Conservation (phyloP, 768 basidiomycete species). For the Lactifluus rugatus region DNA sequence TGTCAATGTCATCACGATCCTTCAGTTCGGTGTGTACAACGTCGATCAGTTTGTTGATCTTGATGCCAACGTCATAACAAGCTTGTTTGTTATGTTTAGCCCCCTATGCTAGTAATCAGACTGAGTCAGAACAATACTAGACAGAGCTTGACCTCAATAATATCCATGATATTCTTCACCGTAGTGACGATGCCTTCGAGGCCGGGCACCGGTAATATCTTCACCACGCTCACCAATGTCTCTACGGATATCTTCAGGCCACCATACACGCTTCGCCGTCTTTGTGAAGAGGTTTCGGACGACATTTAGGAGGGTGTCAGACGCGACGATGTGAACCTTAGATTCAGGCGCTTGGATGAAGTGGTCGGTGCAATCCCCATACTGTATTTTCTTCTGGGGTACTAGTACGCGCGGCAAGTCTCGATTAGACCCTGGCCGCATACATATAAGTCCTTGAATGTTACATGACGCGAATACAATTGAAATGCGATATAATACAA, state of each 20-base stretch:
- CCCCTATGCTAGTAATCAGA: background rate
- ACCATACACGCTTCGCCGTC: conserved; percentile 3
- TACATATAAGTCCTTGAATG: too few species aligned
- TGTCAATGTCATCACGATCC: background rate
- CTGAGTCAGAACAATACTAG: background rate
- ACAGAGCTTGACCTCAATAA: background rate
- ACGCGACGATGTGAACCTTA: background rate
- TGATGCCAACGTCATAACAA: conserved; percentile 11
- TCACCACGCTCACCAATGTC: background rate
- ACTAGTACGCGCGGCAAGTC: too few species aligned
- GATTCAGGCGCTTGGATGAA: too few species aligned
- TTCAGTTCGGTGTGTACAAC: conserved; percentile 7
- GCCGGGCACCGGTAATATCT: background rate
- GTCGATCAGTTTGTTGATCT: conserved; percentile 8
- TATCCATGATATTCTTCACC: conserved; percentile 9
- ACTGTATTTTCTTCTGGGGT: too few species aligned
- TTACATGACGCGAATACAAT: too few species aligned
- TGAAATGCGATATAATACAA: too few species aligned
- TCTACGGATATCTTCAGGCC: conserved; percentile 5
- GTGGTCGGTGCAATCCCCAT: too few species aligned
- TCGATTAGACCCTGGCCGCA: too few species aligned
- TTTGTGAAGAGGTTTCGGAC: background rate
- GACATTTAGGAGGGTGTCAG: background rate
- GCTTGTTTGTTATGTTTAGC: conserved; percentile 17
- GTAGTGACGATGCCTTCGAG: conserved; percentile 5